phyloP scores from a whole-genome alignment of 2,329 filamentous ascomycete genomes.

The Fusarium sacchari region DNA sequence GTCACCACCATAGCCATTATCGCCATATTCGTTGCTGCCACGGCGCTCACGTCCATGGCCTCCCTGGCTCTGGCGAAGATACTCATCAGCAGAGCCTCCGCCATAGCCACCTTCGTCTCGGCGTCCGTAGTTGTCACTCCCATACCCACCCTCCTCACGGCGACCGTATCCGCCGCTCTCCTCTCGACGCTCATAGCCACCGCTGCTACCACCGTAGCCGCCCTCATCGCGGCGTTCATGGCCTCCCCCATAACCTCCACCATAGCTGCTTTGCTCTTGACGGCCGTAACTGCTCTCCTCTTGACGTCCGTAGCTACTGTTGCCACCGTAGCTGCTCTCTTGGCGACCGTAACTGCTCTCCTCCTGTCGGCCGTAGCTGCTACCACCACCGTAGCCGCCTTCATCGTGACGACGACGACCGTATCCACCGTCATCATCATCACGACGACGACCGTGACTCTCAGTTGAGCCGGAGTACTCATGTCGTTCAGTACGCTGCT shows the following conservation, averaged over 20 bases:
- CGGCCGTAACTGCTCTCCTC: constrained; percentile 16
- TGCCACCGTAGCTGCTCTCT: constrained; percentile 10
- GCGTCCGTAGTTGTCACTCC: constrained; percentile 41
- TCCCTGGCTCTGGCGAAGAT: constrained; percentile 35
- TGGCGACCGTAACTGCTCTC: constrained; percentile 14
- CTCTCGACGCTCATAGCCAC: constrained; percentile 36
- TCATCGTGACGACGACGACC: not conserved
- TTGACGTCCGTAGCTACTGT: constrained; percentile 10
- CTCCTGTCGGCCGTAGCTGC: not conserved
- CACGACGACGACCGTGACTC: constrained; percentile 41
- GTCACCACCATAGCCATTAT: constrained; percentile 38
- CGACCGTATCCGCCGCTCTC: constrained; percentile 33
- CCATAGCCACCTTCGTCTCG: constrained; percentile 44
- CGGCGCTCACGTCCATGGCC: constrained; percentile 24
- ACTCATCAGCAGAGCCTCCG: constrained; percentile 40
- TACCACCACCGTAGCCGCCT: constrained; percentile 19
- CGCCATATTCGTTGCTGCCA: constrained; percentile 25
- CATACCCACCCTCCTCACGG: constrained; percentile 35
- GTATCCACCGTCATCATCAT: constrained; percentile 7
- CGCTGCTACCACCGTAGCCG: constrained; percentile 20
- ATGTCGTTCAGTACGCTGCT: constrained; percentile 62
- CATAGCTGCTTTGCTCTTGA: constrained; percentile 15
- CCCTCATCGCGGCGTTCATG: constrained; percentile 35
- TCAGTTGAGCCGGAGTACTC: constrained; percentile 54
- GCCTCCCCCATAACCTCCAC: constrained; percentile 4